Evolutionary conservation across 2,329 filamentous ascomycete species (phyloP).

Genomic region (Penicillium frequentans): DNA sequence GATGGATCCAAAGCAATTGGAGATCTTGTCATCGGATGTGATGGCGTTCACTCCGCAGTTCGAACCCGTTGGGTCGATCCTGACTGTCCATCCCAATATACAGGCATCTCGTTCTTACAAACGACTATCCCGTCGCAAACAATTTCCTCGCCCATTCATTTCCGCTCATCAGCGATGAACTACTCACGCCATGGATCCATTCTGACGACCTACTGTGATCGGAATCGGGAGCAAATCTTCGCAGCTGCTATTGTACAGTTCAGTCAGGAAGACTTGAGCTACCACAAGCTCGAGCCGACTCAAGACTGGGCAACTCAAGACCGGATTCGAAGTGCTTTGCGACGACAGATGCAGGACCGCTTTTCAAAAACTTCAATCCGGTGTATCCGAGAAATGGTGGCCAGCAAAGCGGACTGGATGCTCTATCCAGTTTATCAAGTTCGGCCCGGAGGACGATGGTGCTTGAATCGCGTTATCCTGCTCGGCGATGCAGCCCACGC

Average conservation of each 20-base stretch:
- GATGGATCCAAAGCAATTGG: conserved; percentile 36
- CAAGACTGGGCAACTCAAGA: conserved; percentile 37
- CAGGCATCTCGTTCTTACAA: conserved; percentile 43
- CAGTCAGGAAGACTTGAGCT: conserved; percentile 25
- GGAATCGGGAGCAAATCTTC: conserved; percentile 38
- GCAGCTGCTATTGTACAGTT: conserved; percentile 42
- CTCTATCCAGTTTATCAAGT: conserved; percentile 49
- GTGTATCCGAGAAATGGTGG: conserved; percentile 38
- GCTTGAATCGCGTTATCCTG: conserved; percentile 40
- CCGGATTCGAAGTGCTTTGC: conserved; percentile 35
- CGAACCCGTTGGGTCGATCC: conserved; percentile 40
- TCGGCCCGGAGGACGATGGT: conserved; percentile 40
- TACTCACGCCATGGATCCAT: conserved; percentile 40
- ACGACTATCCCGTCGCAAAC: conserved; percentile 29
- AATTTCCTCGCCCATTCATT: conserved; percentile 32
- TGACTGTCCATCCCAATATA: conserved; percentile 36
- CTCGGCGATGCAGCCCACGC: conserved; percentile 51
- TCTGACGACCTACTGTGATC: conserved; percentile 42
- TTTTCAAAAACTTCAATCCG: conserved; percentile 39
- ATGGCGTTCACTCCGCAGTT: conserved; percentile 43
- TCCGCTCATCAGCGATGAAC: conserved; percentile 42
- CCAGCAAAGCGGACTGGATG: conserved; percentile 38
- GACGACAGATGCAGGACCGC: conserved; percentile 35
- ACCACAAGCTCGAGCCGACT: conserved; percentile 26
- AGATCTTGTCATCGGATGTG: conserved; percentile 42